Evolutionary conservation across 345 rosid species (phyloP), one percentile per base, ranked within the genome.

Genomic region (Alliaria petiolata): DNA sequence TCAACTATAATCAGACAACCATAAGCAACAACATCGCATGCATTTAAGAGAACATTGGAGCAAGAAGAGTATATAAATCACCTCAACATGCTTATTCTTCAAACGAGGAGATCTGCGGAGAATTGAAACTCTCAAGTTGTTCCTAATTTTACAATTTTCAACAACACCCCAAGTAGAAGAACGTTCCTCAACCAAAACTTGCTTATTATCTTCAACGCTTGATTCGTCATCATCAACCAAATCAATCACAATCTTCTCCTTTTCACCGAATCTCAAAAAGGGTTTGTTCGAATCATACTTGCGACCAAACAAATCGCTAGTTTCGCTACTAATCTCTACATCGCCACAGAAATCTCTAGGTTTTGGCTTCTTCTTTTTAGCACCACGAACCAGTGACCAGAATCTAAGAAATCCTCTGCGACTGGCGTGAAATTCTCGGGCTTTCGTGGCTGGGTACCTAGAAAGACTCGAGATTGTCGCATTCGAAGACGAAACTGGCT

Each of bases 401-500:
- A 83, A 88, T 65, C 86, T 87, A 28, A 31, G 70, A 13, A 56
- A 62, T 65, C 91, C 83, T 74, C 91, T 82, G 38, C 85, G 77
- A 42, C 87, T 86, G 2, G 89, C 85, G 70, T 82, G 93, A 42
- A 85, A 83, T 71, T 83, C 79, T 35, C 93, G 76, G 7, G 15
- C 7, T 58, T 58, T 28, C 4, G 28, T 6, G 1, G 4, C 19
- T 56, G 10, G 25, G 20, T 47, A 47, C 26, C 10, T 13, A 25
- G 62, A 35, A 35, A 17, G 44, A 11, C 7, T 19, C 7, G 17
- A 7, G 5, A 22, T 59, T 22, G 47, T 22, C 38, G 64, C 5
- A 58, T 36, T 43, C 7, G 64, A 59, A 58, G 63, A 58, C 14
- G 50, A 40, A 42, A 11, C 25, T 28, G 51, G 38, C 51, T 43